Conservation (phyloP, 352 stramenopile genomes). For the Phytopythium helicoides region DNA sequence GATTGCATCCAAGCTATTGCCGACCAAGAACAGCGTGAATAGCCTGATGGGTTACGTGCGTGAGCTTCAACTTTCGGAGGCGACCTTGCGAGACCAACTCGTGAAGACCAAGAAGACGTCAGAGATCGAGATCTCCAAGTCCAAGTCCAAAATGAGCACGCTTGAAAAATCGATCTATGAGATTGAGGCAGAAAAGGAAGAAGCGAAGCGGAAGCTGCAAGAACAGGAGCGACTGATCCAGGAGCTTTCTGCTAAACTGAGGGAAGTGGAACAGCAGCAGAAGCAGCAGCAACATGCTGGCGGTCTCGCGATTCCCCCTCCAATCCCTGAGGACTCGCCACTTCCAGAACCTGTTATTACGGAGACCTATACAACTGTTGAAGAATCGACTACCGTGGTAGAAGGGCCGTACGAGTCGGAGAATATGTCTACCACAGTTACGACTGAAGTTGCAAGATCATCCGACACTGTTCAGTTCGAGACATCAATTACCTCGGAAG, state of each 20-base stretch:
- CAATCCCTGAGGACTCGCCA: constrained; percentile 3
- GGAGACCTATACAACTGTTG: no score
- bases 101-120: constrained; percentile 49
- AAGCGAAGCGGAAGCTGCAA: constrained; percentile 25
- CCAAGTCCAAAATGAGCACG: constrained; percentile 32
- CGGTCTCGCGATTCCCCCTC: neutral
- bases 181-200: constrained; percentile 30
- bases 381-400: no score
- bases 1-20: constrained; percentile 56
- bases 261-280: constrained; percentile 20
- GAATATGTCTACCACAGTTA: no score
- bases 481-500: no score
- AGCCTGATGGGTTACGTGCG: constrained; percentile 76
- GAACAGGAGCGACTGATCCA: constrained; percentile 47
- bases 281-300: constrained; percentile 10
- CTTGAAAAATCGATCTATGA: constrained; percentile 47
- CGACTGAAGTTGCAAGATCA: no score
- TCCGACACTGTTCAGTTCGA: no score
- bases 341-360: neutral
- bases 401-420: no score
- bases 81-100: constrained; percentile 55
- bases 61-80: constrained; percentile 68
- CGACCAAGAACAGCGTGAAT: constrained; percentile 53
- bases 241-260: constrained; percentile 33
- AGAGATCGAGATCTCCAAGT: constrained; percentile 47